Base-by-base conservation (phyloP, 352 stramenopile genomes). In the Phytophthora sp. region DNA sequence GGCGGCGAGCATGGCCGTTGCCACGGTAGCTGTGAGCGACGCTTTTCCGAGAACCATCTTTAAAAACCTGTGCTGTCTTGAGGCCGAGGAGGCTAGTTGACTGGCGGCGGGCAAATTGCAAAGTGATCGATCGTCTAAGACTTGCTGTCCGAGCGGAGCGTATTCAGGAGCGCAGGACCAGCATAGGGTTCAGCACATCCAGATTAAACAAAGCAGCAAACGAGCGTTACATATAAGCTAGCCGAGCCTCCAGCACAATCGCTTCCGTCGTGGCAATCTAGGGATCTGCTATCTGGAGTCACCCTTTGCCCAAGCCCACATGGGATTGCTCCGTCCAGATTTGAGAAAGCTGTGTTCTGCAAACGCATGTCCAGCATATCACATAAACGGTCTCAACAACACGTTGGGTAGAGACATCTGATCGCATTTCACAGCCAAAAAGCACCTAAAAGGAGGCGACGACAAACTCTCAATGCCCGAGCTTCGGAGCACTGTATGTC, bases 41-140 rank as follows among this genome's bases (percentile, higher is more conserved):
- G 51, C 15, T 32, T 62, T 68, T 27, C 42, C 42, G 38, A 66
- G 17, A 51, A 68, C 44, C 57, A 72, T 72, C 27, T 53, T 48
- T 28, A 11, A 69, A 20, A 54, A 63, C 44, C 43, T 63, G 60
- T 41, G 32, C 43, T 62, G 58, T 66, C 54, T 17, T 34, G 54
- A 11, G 43, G 26, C 41, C 46, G 51, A 43, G 34, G 20, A 56
- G 55, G n/a, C 32, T 28, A 34, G 24, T 53, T 63, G 43, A 31
- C 49, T 53, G 26, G 45, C 31, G 21, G 37, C 21, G 41, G 62
- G 55, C 35, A 56, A 69, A 63, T 50, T 69, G 28, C 17, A 58
- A 63, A 69, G 52, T 69, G 60, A 57, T 24, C 32, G 30, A 50
- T 12, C 17, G 5, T 1, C 11, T 42, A 15, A 42, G 11, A 28